phyloP scores from a whole-genome alignment of 2,329 filamentous ascomycete genomes.

The Incumbomyces lentus region DNA sequence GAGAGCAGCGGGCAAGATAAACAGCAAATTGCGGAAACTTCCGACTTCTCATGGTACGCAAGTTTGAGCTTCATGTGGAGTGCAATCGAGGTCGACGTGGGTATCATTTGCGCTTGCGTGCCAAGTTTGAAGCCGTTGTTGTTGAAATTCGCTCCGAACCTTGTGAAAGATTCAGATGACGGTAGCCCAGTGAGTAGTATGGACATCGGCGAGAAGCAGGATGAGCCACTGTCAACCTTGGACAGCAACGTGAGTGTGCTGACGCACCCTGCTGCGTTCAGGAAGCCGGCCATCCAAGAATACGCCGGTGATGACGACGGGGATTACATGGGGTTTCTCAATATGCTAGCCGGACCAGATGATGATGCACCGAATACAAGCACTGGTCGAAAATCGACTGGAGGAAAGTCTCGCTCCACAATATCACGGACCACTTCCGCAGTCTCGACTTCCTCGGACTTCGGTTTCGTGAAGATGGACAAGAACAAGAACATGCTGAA shows the following conservation, averaged over 20 bases:
- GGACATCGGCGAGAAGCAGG: conserved; percentile 5
- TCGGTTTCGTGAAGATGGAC: conserved; percentile 53
- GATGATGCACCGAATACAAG: conserved; percentile 3
- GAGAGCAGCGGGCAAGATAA: conserved; percentile 7
- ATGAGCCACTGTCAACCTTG: conserved; percentile 6
- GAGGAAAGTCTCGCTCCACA: conserved; percentile 16
- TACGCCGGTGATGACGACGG: conserved; percentile 17
- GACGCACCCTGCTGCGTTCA: conserved; percentile 20
- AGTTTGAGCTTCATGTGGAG: conserved; percentile 89
- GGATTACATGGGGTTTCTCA: conserved; percentile 20
- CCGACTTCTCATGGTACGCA: conserved; percentile 59
- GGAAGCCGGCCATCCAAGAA: conserved; percentile 13
- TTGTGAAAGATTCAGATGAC: conserved; percentile 42
- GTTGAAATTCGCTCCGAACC: conserved; percentile 47
- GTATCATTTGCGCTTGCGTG: conserved; percentile 85
- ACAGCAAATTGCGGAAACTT: conserved; percentile 22
- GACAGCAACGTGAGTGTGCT: conserved; percentile 14
- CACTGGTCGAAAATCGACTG: conserved; percentile 5
- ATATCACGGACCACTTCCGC: conserved; percentile 24
- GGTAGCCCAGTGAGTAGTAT: conserved; percentile 10
- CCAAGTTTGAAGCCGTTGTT: conserved; percentile 82
- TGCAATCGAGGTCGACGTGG: conserved; percentile 79
- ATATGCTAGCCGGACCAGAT: conserved; percentile 18
- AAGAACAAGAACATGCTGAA: conserved; percentile 49
- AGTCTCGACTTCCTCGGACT: conserved; percentile 35